Evolutionary conservation across 192 early-diverging fungal species (phyloP).

Genomic region (Chytriomyces sp.): DNA sequence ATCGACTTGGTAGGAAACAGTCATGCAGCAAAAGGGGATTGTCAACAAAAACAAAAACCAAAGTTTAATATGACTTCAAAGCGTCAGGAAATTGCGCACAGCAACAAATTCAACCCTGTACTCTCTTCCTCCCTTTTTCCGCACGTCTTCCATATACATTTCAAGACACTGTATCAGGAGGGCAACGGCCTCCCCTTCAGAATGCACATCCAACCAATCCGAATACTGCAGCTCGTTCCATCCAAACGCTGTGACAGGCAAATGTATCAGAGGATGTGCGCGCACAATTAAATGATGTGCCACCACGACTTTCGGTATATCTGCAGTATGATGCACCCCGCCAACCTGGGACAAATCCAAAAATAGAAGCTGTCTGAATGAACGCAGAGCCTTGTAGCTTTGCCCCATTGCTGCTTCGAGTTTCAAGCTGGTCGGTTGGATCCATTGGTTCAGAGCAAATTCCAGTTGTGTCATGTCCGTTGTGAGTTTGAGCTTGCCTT

Average conservation of each 20-base stretch:
- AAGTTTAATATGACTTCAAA: not conserved
- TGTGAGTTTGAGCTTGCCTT: slow-evolving; percentile 69
- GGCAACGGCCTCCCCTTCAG: slow-evolving; percentile 50
- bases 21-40: too few relatives aligned
- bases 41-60: too few relatives aligned
- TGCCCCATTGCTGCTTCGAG: slow-evolving; percentile 62
- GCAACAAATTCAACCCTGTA: slow-evolving; percentile 41
- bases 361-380: slow-evolving; percentile 70
- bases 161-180: slow-evolving; percentile 54
- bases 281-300: slow-evolving; percentile 70
- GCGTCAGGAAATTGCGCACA: slow-evolving; percentile 25
- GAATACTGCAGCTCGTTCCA: slow-evolving; percentile 69
- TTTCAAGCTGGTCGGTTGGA: slow-evolving; percentile 61
- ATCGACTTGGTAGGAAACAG: too few relatives aligned
- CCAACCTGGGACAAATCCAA: slow-evolving; percentile 62
- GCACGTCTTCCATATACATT: slow-evolving; percentile 48
- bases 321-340: slow-evolving; percentile 55
- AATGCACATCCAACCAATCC: slow-evolving; percentile 70
- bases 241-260: slow-evolving; percentile 62
- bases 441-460: slow-evolving; percentile 67
- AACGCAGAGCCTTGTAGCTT: slow-evolving; percentile 61
- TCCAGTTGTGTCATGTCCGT: slow-evolving; percentile 77
- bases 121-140: slow-evolving; percentile 38
- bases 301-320: slow-evolving; percentile 54
- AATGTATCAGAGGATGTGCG: slow-evolving; percentile 55